Evolutionary conservation across 2,329 filamentous ascomycete species (phyloP).

Genomic region (Sporothrix sp.): DNA sequence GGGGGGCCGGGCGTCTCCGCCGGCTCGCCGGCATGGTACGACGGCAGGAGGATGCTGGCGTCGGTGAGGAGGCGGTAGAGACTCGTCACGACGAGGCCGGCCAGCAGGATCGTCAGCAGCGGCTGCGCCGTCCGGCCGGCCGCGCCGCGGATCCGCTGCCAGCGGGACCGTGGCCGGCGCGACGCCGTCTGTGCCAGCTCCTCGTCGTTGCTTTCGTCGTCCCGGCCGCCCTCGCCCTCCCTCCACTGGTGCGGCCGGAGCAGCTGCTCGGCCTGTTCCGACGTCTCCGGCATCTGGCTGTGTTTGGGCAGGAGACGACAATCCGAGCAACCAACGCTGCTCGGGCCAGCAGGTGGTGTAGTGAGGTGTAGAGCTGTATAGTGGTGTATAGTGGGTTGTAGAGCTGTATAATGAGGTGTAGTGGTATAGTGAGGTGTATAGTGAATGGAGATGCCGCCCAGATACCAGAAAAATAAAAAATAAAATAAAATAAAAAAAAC

Average conservation of each 20-base stretch:
- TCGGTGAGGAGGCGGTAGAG: neutral
- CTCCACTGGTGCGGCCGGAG: neutral
- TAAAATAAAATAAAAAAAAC: neutral
- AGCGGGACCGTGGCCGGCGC: neutral
- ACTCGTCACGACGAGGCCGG: neutral
- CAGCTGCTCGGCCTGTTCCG: conserved; percentile 1
- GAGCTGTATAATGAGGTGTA: too few relatives aligned
- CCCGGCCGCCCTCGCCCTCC: neutral
- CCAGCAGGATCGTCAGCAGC: neutral
- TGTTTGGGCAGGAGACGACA: too few relatives aligned
- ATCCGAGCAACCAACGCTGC: too few relatives aligned
- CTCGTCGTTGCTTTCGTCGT: neutral
- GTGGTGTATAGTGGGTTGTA: too few relatives aligned
- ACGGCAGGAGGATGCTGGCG: neutral
- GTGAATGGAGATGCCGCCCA: neutral
- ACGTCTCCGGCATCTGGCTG: conserved; percentile 1
- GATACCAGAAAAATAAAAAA: neutral
- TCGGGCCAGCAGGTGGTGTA: too few relatives aligned
- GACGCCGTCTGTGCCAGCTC: neutral
- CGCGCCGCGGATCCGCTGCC: neutral
- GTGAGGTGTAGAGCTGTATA: too few relatives aligned
- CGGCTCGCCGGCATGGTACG: too few relatives aligned
- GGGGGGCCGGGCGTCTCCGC: neutral
- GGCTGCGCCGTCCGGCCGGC: neutral
- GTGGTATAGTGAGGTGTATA: too few relatives aligned